Evolutionary conservation across 78 protist species (phyloP).

Genomic region (Dictyostelium citrinum): DNA sequence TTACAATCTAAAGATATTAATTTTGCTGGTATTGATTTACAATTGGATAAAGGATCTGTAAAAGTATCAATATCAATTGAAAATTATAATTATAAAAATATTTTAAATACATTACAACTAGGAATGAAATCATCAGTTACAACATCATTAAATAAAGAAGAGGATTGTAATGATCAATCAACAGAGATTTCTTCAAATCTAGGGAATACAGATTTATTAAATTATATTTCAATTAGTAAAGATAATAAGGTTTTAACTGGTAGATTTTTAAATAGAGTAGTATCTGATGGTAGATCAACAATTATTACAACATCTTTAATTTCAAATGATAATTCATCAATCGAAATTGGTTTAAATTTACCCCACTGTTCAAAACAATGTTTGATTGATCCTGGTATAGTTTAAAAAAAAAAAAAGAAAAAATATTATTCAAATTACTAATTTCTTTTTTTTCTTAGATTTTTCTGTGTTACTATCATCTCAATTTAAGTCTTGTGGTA

Average conservation of each 20-base stretch:
- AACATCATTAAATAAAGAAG: not conserved
- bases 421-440: too few relatives aligned
- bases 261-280: slow-evolving; percentile 3
- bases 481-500: not conserved
- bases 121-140: not conserved
- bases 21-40: not conserved
- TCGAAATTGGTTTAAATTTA: slow-evolving; percentile 9
- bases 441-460: not conserved
- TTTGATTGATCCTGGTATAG: slow-evolving; percentile 9
- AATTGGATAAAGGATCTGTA: not conserved
- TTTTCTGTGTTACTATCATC: not conserved
- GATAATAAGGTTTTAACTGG: slow-evolving; percentile 12
- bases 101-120: not conserved
- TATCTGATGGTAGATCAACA: slow-evolving; percentile 5
- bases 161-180: not conserved
- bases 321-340: not conserved
- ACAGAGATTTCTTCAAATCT: not conserved
- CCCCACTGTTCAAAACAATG: not conserved
- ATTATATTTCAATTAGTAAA: slow-evolving; percentile 16
- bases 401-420: not conserved
- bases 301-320: not conserved
- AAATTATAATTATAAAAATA: not conserved
- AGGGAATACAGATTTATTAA: not conserved
- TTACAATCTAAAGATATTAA: not conserved
- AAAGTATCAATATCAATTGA: not conserved